Percentiles rank a stretch among this genome's conserved stretches.
phyloP scores from a whole-genome alignment of 1,284 basidiomycete genomes.

The Mycena sp. region DNA sequence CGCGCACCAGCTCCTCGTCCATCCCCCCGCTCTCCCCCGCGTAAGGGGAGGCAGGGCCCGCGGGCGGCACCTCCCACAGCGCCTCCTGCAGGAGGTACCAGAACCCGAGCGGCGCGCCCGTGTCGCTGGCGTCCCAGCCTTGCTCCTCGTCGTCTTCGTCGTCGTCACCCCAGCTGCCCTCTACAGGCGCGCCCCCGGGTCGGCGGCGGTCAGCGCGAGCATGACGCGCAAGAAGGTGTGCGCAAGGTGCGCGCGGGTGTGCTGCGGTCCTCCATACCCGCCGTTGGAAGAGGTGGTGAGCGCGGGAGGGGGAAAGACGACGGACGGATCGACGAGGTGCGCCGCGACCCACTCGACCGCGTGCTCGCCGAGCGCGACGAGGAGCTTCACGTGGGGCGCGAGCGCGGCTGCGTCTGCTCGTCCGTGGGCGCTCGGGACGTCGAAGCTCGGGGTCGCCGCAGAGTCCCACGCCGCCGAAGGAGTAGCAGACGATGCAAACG shows the following conservation, averaged over 20 bases:
- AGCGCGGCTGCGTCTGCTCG: too few species aligned
- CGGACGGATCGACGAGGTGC: conserved; percentile 61
- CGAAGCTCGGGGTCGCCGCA: too few species aligned
- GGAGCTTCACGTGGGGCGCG: conserved; percentile 73
- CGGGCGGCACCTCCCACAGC: conserved; percentile 59
- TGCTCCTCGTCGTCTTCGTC: conserved; percentile 37
- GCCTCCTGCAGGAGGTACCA: conserved; percentile 93
- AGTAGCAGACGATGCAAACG: too few species aligned
- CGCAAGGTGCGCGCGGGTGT: conserved; percentile 60
- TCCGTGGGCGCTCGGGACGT: too few species aligned
- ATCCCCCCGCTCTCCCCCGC: too few species aligned
- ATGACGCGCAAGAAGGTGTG: conserved; percentile 79
- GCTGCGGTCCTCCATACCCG: conserved; percentile 36
- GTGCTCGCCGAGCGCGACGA: conserved; percentile 85
- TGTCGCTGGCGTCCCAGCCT: conserved; percentile 87
- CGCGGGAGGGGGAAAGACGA: conserved; percentile 35
- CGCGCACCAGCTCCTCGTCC: too few species aligned
- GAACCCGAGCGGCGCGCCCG: conserved; percentile 86
- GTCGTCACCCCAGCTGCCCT: conserved; percentile 54
- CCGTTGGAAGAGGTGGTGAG: conserved; percentile 31
- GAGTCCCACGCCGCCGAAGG: too few species aligned
- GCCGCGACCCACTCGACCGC: conserved; percentile 82
- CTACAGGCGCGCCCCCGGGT: conserved; percentile 18
- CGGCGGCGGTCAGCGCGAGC: conserved; percentile 77
- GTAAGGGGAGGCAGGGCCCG: not conserved